Conservation (phyloP, 352 stramenopile genomes). For the Pythium brassicae region DNA sequence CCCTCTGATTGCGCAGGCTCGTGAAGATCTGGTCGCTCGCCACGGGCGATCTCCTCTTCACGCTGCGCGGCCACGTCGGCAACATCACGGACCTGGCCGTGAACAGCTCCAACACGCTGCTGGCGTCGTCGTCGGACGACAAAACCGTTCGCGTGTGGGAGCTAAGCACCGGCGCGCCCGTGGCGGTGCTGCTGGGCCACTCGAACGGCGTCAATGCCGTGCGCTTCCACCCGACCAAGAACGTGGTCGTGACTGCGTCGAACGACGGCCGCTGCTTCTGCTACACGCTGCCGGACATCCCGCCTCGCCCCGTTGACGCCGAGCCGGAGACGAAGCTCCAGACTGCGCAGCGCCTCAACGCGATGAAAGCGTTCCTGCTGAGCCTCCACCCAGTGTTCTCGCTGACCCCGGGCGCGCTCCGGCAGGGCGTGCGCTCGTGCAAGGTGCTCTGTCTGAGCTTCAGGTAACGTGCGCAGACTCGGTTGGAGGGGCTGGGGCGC, state of each 20-base stretch:
- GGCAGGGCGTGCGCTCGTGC: conserved; percentile 50
- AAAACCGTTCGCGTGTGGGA: conserved; percentile 89
- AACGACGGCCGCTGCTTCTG: conserved; percentile 90
- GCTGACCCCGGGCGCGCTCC: conserved; percentile 51
- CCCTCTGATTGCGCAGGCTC: conserved; percentile 42
- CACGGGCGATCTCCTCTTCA: conserved; percentile 79
- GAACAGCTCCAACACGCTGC: conserved; percentile 73
- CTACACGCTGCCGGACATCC: conserved; percentile 85
- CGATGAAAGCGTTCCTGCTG: conserved; percentile 70
- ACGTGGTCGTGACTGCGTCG: conserved; percentile 89
- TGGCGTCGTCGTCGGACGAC: conserved; percentile 86
- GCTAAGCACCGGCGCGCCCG: conserved; percentile 70
- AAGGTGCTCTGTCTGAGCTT: conserved; percentile 75
- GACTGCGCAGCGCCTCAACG: conserved; percentile 69
- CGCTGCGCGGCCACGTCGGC: conserved; percentile 78
- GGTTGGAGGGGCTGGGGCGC: not conserved
- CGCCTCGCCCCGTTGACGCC: conserved; percentile 22
- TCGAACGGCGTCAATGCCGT: conserved; percentile 84
- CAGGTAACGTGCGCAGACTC: conserved; percentile 13
- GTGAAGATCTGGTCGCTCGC: conserved; percentile 96
- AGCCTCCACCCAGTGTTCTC: conserved; percentile 78
- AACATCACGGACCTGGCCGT: conserved; percentile 90
- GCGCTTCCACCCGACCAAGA: conserved; percentile 83
- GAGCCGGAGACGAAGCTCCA: conserved; percentile 65
- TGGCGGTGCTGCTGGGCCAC: conserved; percentile 84